Evolutionary conservation across 306 rosid species (phyloP), one percentile per base, ranked within the genome.

Genomic region (Acacia confusa): DNA sequence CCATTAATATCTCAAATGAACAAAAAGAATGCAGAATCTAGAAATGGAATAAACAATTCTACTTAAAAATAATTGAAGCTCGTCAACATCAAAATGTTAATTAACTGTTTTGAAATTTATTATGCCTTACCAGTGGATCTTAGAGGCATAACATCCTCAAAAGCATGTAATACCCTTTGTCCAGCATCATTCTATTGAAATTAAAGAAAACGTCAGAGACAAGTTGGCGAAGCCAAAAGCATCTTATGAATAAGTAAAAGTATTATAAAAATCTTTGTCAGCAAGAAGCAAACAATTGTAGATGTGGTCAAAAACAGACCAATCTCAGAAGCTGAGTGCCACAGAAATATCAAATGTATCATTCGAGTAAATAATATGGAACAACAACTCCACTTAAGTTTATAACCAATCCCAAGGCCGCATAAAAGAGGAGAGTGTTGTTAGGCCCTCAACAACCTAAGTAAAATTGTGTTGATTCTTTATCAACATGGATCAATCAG

Each of bases 121-220:
- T 78, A 41, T 47, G 72, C 47, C 41, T 30, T 70, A 95, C 98
- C 96, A 78, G 88, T 69, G 81, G 87, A 83, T 78, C 81, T 85
- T 52, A 77, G 78, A 36, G 83, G 88, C 78, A 60, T n/a, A 45
- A 89, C 91, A 88, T 74, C 87, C 47, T 86, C 91, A 86, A 84
- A 90, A 67, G 92, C 90, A 86, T 85, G 91, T 88, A 92, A 82
- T 34, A 86, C 76, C 78, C 76, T 81, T 66, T 47, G 85, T 81
- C 85, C 92, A 64, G 77, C 83, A 74, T 82, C 87, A 84, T 79
- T 79, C 99, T 93, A 78, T 68, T 63, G 81, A 80, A 74, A 77
- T 82, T 52, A 77, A 79, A 41, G 79, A 84, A 72, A 38, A 27
- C 48, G 81, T 88, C 53, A 82, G 60, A 86, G 81, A 82, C 69